These are phyloP conservation scores for Alopecurus myosuroides DNA, from an alignment of 176 grass and related monocot species.

Conservation along the genomic window DNA sequence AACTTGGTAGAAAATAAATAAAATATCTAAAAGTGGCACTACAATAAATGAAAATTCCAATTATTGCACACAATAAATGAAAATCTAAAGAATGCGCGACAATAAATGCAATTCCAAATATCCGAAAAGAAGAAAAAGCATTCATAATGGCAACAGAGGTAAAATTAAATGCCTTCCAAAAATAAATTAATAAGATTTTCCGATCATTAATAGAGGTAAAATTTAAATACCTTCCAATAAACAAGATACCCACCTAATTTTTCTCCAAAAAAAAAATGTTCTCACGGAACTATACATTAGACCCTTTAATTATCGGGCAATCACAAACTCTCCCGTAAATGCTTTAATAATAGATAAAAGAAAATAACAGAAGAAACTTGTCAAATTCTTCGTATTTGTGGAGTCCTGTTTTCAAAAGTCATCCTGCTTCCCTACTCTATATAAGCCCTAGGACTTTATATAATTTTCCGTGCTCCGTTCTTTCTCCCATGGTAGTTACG, in stretches of 20 bases:
- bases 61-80: not conserved
- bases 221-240: too few species aligned
- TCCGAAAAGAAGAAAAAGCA: too few species aligned
- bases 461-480: too few species aligned
- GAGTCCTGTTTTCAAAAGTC: not conserved
- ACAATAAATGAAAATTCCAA: not conserved
- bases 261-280: too few species aligned
- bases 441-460: not conserved
- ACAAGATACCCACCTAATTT: too few species aligned
- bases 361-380: not conserved
- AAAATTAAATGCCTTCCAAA: not conserved
- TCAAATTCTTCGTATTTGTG: not conserved
- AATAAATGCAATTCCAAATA: not conserved
- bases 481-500: too few species aligned
- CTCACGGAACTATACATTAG: not conserved
- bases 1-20: too few species aligned
- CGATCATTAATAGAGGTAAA: too few species aligned
- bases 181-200: too few species aligned
- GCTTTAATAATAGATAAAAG: not conserved
- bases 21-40: not conserved
- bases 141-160: too few species aligned
- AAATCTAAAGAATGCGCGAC: not conserved
- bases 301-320: not conserved
- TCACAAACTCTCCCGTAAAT: not conserved
- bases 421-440: not conserved